Evolutionary conservation across 2,329 filamentous ascomycete species (phyloP).

Genomic region (Arthroderma sp.): DNA sequence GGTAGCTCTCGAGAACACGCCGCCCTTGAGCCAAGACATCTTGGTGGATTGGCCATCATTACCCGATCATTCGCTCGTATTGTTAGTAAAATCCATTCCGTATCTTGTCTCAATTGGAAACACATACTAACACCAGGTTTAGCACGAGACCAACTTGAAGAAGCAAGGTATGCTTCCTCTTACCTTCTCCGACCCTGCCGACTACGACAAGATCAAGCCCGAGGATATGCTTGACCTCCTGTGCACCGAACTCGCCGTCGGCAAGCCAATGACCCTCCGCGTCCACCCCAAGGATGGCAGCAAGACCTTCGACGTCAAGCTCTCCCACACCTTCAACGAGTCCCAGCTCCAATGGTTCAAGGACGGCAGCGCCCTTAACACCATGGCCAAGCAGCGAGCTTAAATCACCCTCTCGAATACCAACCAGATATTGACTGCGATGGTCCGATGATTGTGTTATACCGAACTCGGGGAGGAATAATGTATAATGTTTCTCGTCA

Average conservation of each 20-base stretch:
- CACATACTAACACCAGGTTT: slow-evolving; percentile 10
- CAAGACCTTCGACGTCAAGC: slow-evolving; percentile 63
- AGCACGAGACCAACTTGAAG: slow-evolving; percentile 99
- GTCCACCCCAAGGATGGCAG: slow-evolving; percentile 90
- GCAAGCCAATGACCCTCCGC: slow-evolving; percentile 79
- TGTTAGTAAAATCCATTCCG: slow-evolving; percentile 26
- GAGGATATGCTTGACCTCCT: slow-evolving; percentile 85
- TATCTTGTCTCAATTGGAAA: neutral
- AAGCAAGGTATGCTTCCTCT: slow-evolving; percentile 99
- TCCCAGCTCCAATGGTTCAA: slow-evolving; percentile 98
- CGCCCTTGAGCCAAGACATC: slow-evolving; percentile 90
- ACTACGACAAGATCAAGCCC: slow-evolving; percentile 94
- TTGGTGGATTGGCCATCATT: slow-evolving; percentile 94
- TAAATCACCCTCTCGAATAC: slow-evolving; percentile 1
- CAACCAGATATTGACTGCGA: too few relatives aligned
- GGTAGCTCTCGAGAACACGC: slow-evolving; percentile 96
- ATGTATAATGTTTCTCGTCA: too few relatives aligned
- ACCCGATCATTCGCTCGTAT: slow-evolving; percentile 95
- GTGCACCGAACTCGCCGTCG: slow-evolving; percentile 78
- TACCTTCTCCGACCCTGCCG: slow-evolving; percentile 84
- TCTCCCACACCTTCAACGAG: slow-evolving; percentile 96
- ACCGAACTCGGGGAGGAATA: neutral
- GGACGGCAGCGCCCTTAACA: slow-evolving; percentile 94
- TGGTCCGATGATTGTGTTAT: neutral
- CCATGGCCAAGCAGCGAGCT: slow-evolving; percentile 65